Evolutionary conservation across 345 rosid species (phyloP).

Genomic region (Lepidium sativum): DNA sequence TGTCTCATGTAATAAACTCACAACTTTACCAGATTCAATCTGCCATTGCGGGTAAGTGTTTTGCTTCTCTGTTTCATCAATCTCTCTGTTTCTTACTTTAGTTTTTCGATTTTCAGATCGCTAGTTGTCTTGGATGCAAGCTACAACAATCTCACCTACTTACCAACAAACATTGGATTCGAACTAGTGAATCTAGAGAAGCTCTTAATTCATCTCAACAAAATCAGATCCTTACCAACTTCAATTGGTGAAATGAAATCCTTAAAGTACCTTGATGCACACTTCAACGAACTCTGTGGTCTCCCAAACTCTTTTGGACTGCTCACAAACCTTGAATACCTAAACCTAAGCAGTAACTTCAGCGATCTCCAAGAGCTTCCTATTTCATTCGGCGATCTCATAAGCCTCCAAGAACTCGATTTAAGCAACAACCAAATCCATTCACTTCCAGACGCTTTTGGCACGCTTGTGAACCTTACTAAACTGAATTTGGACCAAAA

Average conservation of each 20-base stretch:
- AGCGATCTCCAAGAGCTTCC: slow-evolving; percentile 73
- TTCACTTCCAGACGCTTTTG: slow-evolving; percentile 75
- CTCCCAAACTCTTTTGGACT: slow-evolving; percentile 57
- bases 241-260: slow-evolving; percentile 68
- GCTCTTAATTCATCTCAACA: slow-evolving; percentile 62
- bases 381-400: slow-evolving; percentile 63
- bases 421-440: slow-evolving; percentile 85
- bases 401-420: slow-evolving; percentile 73
- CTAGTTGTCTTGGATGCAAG: slow-evolving; percentile 73
- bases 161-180: slow-evolving; percentile 81
- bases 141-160: slow-evolving; percentile 61
- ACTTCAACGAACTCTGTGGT: slow-evolving; percentile 69
- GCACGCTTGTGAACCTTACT: slow-evolving; percentile 58
- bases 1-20: slow-evolving; percentile 70
- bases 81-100: background rate
- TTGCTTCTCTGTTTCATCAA: slow-evolving; percentile 1
- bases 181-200: slow-evolving; percentile 53
- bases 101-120: slow-evolving; percentile 31
- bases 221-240: slow-evolving; percentile 63
- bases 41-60: slow-evolving; percentile 61
- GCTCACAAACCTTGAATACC: slow-evolving; percentile 61
- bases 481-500: slow-evolving; percentile 67
- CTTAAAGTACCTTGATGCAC: slow-evolving; percentile 59
- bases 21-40: slow-evolving; percentile 61
- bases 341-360: slow-evolving; percentile 70